Percentiles rank a stretch among this genome's conserved stretches.
These are phyloP conservation scores for Colletotrichum sp. DNA, from an alignment of 2,329 filamentous ascomycete species.

Conservation along the genomic window DNA sequence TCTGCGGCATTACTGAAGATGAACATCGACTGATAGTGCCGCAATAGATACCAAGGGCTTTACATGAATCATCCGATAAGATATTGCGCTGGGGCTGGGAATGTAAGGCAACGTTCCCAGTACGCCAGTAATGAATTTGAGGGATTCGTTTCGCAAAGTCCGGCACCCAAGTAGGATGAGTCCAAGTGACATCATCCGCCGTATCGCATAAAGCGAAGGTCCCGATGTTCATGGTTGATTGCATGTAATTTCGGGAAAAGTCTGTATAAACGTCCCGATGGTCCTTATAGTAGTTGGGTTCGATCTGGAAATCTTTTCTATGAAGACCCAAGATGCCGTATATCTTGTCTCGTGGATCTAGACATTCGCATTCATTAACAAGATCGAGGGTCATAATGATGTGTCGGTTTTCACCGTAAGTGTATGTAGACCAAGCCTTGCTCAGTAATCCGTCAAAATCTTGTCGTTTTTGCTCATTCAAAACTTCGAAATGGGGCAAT, in stretches of 20 bases:
- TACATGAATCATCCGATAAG: neutral
- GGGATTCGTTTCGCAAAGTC: neutral
- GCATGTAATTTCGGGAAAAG: neutral
- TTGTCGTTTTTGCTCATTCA: rapidly evolving
- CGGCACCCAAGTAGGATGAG: neutral
- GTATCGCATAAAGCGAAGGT: neutral
- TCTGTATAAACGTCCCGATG: neutral
- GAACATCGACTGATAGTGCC: neutral
- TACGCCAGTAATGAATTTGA: rapidly evolving
- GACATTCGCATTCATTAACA: neutral
- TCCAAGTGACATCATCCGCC: neutral
- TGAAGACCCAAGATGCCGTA: neutral
- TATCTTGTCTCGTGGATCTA: neutral
- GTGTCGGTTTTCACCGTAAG: rapidly evolving
- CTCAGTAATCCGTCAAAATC: rapidly evolving
- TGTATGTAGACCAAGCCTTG: rapidly evolving
- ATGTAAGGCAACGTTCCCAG: rapidly evolving
- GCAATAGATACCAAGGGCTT: rapidly evolving
- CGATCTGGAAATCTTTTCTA: rapidly evolving
- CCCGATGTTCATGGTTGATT: rapidly evolving
- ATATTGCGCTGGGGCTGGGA: rapidly evolving
- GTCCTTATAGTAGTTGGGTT: neutral
- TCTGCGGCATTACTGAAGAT: neutral
- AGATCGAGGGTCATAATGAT: rapidly evolving
- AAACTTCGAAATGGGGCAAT: rapidly evolving